A percentile compares a stretch with the other conserved stretches of the same genome.
Conservation (phyloP, 257 asterid species). For the Solanum pinnatisectum region DNA sequence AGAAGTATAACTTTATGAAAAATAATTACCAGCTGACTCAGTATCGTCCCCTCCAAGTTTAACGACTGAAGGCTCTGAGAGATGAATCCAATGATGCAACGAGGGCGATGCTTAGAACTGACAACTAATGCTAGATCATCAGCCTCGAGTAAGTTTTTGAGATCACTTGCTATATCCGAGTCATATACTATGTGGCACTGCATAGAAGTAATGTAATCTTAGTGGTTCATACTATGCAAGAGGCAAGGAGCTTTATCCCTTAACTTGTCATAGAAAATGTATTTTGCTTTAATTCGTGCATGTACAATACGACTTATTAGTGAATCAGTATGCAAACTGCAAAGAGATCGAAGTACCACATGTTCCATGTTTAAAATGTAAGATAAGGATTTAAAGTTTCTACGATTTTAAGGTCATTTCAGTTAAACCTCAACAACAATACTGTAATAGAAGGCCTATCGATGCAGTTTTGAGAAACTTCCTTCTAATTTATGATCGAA, state of each 20-base stretch:
- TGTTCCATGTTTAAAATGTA: neutral
- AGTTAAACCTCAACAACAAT: neutral
- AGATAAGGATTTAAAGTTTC: neutral
- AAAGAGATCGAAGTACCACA: neutral
- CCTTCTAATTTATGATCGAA: neutral
- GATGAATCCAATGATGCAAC: slow-evolving; percentile 80
- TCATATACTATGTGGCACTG: slow-evolving; percentile 78
- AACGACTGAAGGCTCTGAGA: slow-evolving; percentile 74
- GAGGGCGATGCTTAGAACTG: slow-evolving; percentile 76
- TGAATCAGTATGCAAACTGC: neutral
- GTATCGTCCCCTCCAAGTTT: slow-evolving; percentile 56
- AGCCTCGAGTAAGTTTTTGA: slow-evolving; percentile 45
- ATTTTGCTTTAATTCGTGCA: neutral
- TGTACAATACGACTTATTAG: neutral
- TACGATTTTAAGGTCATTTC: neutral
- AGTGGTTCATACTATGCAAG: neutral
- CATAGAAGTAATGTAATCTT: slow-evolving; percentile 15
- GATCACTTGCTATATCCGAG: slow-evolving; percentile 66
- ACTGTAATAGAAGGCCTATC: neutral
- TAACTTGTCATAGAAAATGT: neutral
- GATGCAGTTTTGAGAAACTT: neutral
- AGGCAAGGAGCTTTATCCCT: neutral
- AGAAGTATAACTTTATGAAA: neutral
- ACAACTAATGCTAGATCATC: slow-evolving; percentile 74
- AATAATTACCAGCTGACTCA: slow-evolving; percentile 49